These are phyloP conservation scores for Botrytis tulipae DNA, from an alignment of 2,329 filamentous ascomycete species.

Conservation along the genomic window DNA sequence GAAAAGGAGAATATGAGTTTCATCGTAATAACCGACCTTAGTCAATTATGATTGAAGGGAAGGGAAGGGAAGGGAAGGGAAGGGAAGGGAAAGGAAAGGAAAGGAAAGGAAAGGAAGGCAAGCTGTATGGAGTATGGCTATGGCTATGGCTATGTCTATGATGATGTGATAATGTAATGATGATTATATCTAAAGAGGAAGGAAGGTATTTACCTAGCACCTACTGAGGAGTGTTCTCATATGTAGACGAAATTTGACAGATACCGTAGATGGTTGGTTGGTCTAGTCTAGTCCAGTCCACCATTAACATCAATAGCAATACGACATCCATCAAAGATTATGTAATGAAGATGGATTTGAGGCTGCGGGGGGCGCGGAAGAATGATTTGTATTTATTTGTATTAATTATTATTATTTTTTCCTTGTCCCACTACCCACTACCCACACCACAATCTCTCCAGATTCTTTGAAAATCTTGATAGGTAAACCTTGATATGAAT, in stretches of 20 bases:
- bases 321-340: background rate
- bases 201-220: background rate
- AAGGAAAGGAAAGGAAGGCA: too few relatives aligned
- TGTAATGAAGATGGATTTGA: background rate
- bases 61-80: background rate
- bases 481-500: background rate
- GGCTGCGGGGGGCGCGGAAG: background rate
- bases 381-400: background rate
- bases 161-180: background rate
- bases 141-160: background rate
- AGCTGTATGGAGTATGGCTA: background rate
- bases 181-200: background rate
- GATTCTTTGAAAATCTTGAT: background rate
- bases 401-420: background rate
- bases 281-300: background rate
- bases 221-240: too few relatives aligned
- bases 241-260: background rate
- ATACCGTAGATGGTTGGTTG: background rate
- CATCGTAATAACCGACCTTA: background rate
- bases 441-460: background rate
- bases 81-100: too few relatives aligned
- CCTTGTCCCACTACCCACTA: background rate
- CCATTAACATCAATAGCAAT: background rate
- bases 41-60: background rate
- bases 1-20: constrained; percentile 1